phyloP scores from a whole-genome alignment of 2,329 filamentous ascomycete species.

The Ophiostoma sp. region DNA sequence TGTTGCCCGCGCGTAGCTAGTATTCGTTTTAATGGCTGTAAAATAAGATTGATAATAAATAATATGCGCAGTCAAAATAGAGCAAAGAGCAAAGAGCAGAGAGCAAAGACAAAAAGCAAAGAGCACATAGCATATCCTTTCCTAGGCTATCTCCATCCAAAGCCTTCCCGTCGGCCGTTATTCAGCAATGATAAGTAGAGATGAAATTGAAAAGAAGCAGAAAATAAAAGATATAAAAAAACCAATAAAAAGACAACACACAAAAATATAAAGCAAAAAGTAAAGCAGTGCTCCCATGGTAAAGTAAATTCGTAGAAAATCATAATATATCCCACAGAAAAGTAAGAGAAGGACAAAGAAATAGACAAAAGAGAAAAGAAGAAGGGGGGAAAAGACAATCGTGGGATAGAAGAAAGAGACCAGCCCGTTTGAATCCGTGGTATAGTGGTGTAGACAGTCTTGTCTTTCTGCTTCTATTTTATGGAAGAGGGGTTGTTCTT shows the following conservation, averaged over 20 bases:
- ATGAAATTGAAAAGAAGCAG: background rate
- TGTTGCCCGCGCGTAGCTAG: background rate
- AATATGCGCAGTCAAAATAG: background rate
- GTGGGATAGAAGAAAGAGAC: constrained; percentile 15
- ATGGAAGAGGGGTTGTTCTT: background rate
- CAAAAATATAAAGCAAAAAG: background rate
- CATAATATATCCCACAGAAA: background rate
- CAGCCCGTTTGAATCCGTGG: constrained; percentile 17
- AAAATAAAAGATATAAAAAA: background rate
- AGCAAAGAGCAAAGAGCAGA: background rate
- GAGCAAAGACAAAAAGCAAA: background rate
- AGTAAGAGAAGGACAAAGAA: background rate
- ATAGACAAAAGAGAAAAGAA: background rate
- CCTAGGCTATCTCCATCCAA: constrained; percentile 5
- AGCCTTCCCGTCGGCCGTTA: constrained; percentile 1
- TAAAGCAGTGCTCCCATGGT: background rate
- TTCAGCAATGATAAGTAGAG: background rate
- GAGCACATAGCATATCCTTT: background rate
- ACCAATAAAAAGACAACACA: background rate
- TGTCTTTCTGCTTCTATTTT: background rate
- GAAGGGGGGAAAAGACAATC: background rate
- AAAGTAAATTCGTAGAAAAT: constrained; percentile 3
- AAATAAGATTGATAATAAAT: background rate
- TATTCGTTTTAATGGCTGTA: background rate
- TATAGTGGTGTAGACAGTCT: constrained; percentile 6